These are phyloP conservation scores for Picea engelmannii DNA, from an alignment of 83 land plant genomes.

Conservation along the genomic window DNA sequence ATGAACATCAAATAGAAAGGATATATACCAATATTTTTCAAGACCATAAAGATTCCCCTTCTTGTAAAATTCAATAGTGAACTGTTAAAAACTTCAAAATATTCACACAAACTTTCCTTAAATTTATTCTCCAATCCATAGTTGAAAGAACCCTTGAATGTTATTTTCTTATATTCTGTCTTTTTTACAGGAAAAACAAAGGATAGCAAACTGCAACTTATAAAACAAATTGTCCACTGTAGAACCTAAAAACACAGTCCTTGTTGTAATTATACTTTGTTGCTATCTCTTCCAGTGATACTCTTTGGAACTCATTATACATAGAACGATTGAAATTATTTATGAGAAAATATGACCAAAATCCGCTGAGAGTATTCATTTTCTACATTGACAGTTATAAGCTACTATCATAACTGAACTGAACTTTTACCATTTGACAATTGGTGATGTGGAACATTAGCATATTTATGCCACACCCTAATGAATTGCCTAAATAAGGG, in stretches of 20 bases:
- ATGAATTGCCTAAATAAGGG: too few relatives aligned
- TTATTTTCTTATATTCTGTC: not conserved
- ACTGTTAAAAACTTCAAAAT: constrained; percentile 69
- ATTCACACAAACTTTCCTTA: constrained; percentile 77
- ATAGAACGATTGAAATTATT: constrained; percentile 70
- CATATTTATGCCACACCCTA: not conserved
- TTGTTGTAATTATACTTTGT: constrained; percentile 87
- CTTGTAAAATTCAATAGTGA: constrained; percentile 79
- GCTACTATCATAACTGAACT: not conserved
- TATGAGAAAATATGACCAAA: constrained; percentile 96
- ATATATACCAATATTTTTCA: constrained; percentile 92
- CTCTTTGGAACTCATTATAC: constrained; percentile 84
- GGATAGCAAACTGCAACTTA: not conserved
- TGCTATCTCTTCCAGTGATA: constrained; percentile 89
- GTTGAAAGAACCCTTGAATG: constrained; percentile 35
- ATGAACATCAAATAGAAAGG: not conserved
- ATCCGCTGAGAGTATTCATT: constrained; percentile 92
- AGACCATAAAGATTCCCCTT: constrained; percentile 97
- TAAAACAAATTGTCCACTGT: constrained; percentile 55
- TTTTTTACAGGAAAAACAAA: not conserved
- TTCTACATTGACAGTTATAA: constrained; percentile 54
- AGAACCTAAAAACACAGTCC: constrained; percentile 98
- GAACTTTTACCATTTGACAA: not conserved
- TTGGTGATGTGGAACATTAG: not conserved
- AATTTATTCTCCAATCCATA: constrained; percentile 93